phyloP scores from a whole-genome alignment of 225 moss, liverwort and hornwort species.

The Neckera pumila region DNA sequence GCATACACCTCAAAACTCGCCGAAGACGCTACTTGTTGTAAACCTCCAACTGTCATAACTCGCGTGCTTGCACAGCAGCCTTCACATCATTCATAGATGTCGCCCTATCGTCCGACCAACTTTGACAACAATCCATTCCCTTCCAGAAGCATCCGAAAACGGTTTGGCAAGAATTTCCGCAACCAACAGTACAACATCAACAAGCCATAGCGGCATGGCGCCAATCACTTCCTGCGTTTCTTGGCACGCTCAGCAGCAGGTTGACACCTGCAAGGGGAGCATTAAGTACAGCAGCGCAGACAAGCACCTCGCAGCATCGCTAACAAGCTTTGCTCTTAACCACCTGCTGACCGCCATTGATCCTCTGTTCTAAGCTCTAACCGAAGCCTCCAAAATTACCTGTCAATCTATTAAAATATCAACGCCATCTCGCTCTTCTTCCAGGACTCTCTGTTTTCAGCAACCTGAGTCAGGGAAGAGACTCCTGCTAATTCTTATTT shows the following conservation, averaged over 20 bases:
- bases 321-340: background rate
- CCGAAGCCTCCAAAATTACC: background rate
- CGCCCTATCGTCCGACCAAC: background rate
- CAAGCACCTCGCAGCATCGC: background rate
- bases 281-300: background rate
- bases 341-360: background rate
- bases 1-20: conserved; percentile 1
- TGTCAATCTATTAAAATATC: background rate
- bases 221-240: conserved; percentile 7
- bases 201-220: background rate
- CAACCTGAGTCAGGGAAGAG: background rate
- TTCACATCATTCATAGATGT: background rate
- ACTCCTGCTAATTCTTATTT: background rate
- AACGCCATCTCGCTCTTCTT: background rate
- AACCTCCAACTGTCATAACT: background rate
- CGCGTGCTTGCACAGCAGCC: background rate
- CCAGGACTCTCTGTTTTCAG: background rate
- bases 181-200: background rate
- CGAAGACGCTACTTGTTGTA: background rate
- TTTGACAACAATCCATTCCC: background rate
- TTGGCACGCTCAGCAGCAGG: conserved; percentile 16
- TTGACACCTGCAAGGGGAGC: background rate
- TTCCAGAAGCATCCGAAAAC: background rate
- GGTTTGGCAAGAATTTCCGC: conserved; percentile 1
- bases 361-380: background rate